Evolutionary conservation across 2,329 filamentous ascomycete genomes (phyloP).

Genomic region (Trichoderma sp.): DNA sequence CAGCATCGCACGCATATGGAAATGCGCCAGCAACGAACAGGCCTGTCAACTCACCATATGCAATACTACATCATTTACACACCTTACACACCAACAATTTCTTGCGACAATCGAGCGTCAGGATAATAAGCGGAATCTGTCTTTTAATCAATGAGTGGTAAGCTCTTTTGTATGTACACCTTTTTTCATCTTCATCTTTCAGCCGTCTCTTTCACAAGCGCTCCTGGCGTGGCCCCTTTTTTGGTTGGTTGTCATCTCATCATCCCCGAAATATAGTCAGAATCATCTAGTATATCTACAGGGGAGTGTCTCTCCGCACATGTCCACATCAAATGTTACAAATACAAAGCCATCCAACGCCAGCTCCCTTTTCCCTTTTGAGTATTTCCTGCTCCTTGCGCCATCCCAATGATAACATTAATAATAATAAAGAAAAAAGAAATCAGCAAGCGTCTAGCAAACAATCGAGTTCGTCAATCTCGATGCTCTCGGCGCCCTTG

Average conservation of each 20-base stretch:
- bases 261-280: conserved; percentile 25
- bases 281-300: conserved; percentile 36
- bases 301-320: conserved; percentile 30
- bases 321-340: conserved; percentile 29
- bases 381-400: conserved; percentile 20
- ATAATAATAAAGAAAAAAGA: not conserved
- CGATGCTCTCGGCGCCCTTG: conserved; percentile 81
- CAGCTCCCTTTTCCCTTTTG: conserved; percentile 4
- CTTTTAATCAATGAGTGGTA: conserved; percentile 23
- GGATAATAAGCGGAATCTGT: conserved; percentile 2
- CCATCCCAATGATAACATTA: conserved; percentile 11
- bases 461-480: conserved; percentile 89
- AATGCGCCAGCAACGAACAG: not conserved
- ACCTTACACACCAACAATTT: not conserved
- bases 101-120: not conserved
- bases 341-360: conserved; percentile 17
- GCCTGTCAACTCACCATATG: not conserved
- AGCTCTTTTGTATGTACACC: conserved; percentile 19
- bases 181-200: not conserved
- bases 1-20: not conserved
- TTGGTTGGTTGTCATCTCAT: conserved; percentile 23
- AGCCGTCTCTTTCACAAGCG: conserved; percentile 7
- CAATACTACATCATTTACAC: not conserved
- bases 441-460: conserved; percentile 72
- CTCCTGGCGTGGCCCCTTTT: conserved; percentile 2